A percentile compares a stretch with the other conserved stretches of the same genome.
These are phyloP conservation scores for Kurtzmaniella quercitrusa DNA, from an alignment of 1,139 yeast genomes.

Conservation along the genomic window DNA sequence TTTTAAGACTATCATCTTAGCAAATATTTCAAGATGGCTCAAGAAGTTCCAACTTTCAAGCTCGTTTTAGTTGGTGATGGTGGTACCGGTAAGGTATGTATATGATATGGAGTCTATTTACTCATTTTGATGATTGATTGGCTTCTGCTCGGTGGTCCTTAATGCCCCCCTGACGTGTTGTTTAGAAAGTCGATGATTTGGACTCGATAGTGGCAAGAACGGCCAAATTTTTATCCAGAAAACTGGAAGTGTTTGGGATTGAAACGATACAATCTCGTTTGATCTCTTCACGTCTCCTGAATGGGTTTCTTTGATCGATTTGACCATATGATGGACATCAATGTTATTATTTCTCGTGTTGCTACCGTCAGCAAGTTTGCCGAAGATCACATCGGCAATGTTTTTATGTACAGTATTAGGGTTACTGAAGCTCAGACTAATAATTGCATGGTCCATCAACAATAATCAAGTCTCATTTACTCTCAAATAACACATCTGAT, in stretches of 20 bases:
- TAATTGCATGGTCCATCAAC: too few relatives aligned
- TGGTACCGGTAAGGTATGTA: slow-evolving; percentile 93
- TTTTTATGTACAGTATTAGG: too few relatives aligned
- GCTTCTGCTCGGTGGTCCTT: not conserved
- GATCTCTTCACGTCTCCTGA: not conserved
- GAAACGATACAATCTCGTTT: too few relatives aligned
- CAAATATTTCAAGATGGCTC: slow-evolving; percentile 41
- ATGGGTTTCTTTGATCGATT: not conserved
- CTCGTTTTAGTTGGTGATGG: slow-evolving; percentile 99
- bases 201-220: not conserved
- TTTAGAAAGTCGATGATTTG: not conserved
- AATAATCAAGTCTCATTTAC: not conserved
- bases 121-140: not conserved
- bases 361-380: not conserved
- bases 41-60: slow-evolving; percentile 96
- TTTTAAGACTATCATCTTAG: not conserved
- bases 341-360: not conserved
- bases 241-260: too few relatives aligned
- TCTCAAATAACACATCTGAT: not conserved
- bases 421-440: too few relatives aligned
- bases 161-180: not conserved
- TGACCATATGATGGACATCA: not conserved
- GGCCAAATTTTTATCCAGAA: not conserved
- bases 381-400: too few relatives aligned
- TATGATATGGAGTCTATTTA: not conserved